phyloP scores from a whole-genome alignment of 345 rosid species.

The Gossypium australe region DNA sequence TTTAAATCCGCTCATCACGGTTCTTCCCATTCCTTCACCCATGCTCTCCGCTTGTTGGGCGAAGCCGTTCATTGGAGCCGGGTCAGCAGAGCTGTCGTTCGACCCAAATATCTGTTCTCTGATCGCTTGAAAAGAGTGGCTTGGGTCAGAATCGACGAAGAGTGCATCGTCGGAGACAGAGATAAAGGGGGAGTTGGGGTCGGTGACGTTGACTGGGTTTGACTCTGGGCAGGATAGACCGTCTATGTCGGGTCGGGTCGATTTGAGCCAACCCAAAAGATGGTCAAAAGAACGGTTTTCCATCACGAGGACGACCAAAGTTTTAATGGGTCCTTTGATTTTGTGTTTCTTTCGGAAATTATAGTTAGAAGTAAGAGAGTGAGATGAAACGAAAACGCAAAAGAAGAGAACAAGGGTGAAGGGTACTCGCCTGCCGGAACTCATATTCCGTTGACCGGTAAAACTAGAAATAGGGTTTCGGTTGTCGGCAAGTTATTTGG shows the following conservation, averaged over 20 bases:
- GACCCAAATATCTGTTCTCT: constrained; percentile 96
- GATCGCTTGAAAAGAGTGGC: constrained; percentile 95
- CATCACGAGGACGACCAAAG: constrained; percentile 86
- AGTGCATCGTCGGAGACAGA: constrained; percentile 71
- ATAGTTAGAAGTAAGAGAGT: constrained; percentile 34
- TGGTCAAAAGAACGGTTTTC: constrained; percentile 5
- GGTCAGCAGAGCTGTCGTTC: constrained; percentile 34
- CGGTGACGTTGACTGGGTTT: constrained; percentile 51
- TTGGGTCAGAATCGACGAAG: constrained; percentile 94
- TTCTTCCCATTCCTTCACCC: constrained; percentile 53
- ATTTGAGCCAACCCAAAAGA: constrained; percentile 76
- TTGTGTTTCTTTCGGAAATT: constrained; percentile 27
- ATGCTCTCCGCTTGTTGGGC: constrained; percentile 75
- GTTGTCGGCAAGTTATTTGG: neutral
- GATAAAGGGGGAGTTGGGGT: constrained; percentile 46
- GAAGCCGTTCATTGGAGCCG: constrained; percentile 84
- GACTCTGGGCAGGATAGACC: constrained; percentile 74
- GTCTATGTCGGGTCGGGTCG: constrained; percentile 81
- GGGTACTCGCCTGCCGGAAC: constrained; percentile 42
- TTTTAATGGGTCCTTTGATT: constrained; percentile 88
- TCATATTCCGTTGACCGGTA: constrained; percentile 34
- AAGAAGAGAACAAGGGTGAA: constrained; percentile 31
- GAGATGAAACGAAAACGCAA: constrained; percentile 49
- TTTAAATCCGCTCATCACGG: constrained; percentile 83
- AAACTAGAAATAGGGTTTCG: neutral